Evolutionary conservation across 2,329 filamentous ascomycete species (phyloP), one percentile per base, ranked within the genome.

Genomic region (Aspergillus ustus): DNA sequence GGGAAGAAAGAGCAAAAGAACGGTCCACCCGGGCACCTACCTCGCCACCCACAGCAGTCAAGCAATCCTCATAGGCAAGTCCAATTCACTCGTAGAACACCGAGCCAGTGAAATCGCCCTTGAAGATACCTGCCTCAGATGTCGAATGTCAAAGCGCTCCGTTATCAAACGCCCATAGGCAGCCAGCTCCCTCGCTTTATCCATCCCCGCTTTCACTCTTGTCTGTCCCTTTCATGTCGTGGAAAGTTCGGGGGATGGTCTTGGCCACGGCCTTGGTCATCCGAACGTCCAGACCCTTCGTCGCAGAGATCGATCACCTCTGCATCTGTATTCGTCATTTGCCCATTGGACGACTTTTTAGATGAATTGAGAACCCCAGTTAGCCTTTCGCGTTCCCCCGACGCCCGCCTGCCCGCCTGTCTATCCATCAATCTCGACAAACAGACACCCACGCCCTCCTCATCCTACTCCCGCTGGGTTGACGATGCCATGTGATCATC

Each of bases 101-200:
- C 54, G 54, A 51, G 22, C 54, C 54, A 57, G 54, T 57, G 46
- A 57, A 5, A 29, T 20, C 34, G 19, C 17, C n/a, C 29, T 8
- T 8, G 15, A 29, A 43, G 34, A 29, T 46, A 29, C 40, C 46
- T 15, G 34, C 15, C 7, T 56, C 22, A 4, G 2, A 25, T 2
- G 25, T 17, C 15, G 20, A 51, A 44, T 20, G 54, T 57, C 54
- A 50, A 57, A 57, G 54, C 54, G 46, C 45, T 9, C 31, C 34
- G 13, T 34, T 7, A 57, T 22, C 31, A 50, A 50, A 40, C 54
- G 31, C 54, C 54, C 54, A 57, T 43, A 57, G 20, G 45, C 43
- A 57, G 54, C 11, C 29, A 29, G 15, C 49, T n/a, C 45, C 29
- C 11, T 50, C 34, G 20, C 29, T 22, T 22, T 20, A n/a, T 34